Evolutionary conservation across 2,329 filamentous ascomycete species (phyloP), one percentile per base, ranked within the genome.

Genomic region (Aspergillus phoenicis): DNA sequence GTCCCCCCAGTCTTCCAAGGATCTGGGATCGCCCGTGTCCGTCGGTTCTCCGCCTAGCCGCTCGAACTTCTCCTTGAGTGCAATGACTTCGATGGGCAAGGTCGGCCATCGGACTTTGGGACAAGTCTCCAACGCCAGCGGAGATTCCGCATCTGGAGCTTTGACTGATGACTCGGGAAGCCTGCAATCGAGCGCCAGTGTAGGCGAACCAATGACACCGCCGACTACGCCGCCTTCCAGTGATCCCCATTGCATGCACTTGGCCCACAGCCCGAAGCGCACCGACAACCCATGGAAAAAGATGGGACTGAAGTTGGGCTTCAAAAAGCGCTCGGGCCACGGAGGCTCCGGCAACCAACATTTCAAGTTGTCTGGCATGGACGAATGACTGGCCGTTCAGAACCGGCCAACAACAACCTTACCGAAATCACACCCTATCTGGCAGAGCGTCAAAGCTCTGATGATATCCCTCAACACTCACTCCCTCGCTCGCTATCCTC

Each of bases 271-370:
- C 61, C 76, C 78, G n/a, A 76, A 78, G 68, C 75, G 78, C 62
- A 70, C 76, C 62, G 78, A 83, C 53, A 81, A 82, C 65, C 77
- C 80, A 5, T 83, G 81, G 81, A 83, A 82, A 70, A 83, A 82
- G 65, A 81, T 82, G 80, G 80, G 80, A 3, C 78, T 81, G 73
- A 82, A 81, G 67, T 69, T 83, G 57, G 77, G 77, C 13, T 79
- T 77, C 62, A 79, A 78, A 63, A 78, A 78, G 65, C 72, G 71
- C 22, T 71, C 73, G 20, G 66, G 67, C 26, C 63, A 65, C 8
- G 64, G 64, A 22, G 70, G 65, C 52, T 64, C 64, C 39, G 61
- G 64, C 38, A 69, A 66, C 56, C 68, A 70, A 54, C 69, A 69
- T 60, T 63, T 68, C 56, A 66, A 66, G 62, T 65, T 68, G 36